Base-by-base conservation (phyloP, 345 rosid species). In the Euphorbia tirucalli region DNA sequence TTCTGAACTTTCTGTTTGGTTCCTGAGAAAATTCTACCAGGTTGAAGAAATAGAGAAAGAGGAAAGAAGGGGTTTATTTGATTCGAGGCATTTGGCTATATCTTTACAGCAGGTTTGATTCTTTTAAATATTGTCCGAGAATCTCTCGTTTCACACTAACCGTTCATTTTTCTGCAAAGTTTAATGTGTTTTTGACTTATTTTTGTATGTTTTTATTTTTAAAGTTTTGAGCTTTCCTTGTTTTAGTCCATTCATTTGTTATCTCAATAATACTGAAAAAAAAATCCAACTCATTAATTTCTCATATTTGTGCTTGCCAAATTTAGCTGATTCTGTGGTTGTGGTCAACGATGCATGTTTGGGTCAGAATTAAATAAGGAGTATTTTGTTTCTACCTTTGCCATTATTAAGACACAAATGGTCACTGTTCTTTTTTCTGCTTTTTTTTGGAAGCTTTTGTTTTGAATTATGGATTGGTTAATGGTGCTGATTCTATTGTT, bases 401-500 rank as follows among this genome's bases (percentile, higher is more conserved):
- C 49, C n/a, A 41, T 24, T 64, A 25, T 21, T 22, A 41, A 41
- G 2, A 43, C 54, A 49, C 54, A 64, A 13, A 24, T 64, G 37
- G 37, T 44, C 0, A 0, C 11, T 35, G 22, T 19, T 5, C 19
- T 8, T n/a, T 19, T 25, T 61, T 16, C 25, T n/a, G n/a, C n/a
- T n/a, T n/a, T 61, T 35, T 14, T 19, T 31, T 19, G 18, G 8
- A 49, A 19, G 1, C 27, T 6, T 0, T 32, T 22, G 6, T 57
- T 18, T 49, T 16, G 7, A 21, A 16, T 7, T 56, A 69, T 62
- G 73, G 27, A 39, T 44, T 14, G 58, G 15, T 18, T 30, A 25
- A 35, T 19, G 49, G 50, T 16, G 13, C 61, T 77, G 43, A 56
- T 69, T 19, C 25, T 72, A 69, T 30, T 22, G 56, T 55, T 72